phyloP scores from a whole-genome alignment of 2,329 filamentous ascomycete species.

The Aureobasidium subglaciale region DNA sequence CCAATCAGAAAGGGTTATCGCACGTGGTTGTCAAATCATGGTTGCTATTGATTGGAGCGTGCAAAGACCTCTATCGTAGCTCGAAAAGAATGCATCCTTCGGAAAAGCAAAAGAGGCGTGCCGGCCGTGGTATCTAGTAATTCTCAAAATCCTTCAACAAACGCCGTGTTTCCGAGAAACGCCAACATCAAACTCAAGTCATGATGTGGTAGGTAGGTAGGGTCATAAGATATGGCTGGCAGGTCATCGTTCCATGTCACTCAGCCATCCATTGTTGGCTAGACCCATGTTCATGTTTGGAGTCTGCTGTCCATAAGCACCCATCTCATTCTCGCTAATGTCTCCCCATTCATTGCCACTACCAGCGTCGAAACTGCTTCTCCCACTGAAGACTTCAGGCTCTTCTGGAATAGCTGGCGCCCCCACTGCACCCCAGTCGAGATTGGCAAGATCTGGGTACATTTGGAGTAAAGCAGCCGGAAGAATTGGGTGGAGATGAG shows the following conservation, averaged over 20 bases:
- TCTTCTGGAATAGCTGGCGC: constrained; percentile 45
- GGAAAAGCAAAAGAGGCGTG: background rate
- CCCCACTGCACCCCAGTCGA: constrained; percentile 62
- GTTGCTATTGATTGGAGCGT: background rate
- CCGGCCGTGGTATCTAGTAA: constrained; percentile 14
- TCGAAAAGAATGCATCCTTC: background rate
- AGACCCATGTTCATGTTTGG: constrained; percentile 8
- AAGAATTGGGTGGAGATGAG: constrained; percentile 49
- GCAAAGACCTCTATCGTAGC: constrained; percentile 6
- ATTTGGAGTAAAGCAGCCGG: constrained; percentile 83
- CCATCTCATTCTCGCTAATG: constrained; percentile 47
- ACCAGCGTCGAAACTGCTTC: constrained; percentile 70
- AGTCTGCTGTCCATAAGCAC: background rate
- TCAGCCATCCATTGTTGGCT: constrained; percentile 8
- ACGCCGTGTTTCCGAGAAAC: constrained; percentile 12
- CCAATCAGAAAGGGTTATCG: too few relatives aligned
- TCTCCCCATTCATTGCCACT: constrained; percentile 62
- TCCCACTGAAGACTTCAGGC: constrained; percentile 66
- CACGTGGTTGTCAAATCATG: background rate
- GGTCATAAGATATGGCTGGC: background rate
- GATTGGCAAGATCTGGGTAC: constrained; percentile 83
- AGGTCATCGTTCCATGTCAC: background rate
- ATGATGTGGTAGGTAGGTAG: background rate
- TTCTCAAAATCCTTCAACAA: constrained; percentile 13
- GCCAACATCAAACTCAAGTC: constrained; percentile 7